Conservation (phyloP, 2,329 filamentous ascomycete genomes). For the Aspergillus unguis region DNA sequence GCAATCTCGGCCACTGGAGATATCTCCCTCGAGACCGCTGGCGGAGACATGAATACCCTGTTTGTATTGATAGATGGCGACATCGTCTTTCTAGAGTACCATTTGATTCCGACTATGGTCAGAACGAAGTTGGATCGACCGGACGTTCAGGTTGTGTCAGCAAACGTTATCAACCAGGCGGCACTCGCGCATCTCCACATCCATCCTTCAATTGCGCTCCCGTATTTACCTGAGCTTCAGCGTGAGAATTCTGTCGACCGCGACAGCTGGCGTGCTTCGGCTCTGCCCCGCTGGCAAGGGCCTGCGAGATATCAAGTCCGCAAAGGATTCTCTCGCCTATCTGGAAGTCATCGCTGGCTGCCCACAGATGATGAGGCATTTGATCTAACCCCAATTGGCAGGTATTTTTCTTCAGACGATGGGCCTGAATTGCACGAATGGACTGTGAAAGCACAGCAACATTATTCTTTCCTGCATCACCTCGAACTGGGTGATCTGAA, state of each 20-base stretch:
- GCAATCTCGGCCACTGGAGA: constrained; percentile 12
- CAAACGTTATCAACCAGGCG: constrained; percentile 57
- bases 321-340: constrained; percentile 28
- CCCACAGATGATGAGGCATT: constrained; percentile 37
- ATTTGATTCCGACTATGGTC: constrained; percentile 53
- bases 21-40: constrained; percentile 17
- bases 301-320: constrained; percentile 29
- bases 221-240: constrained; percentile 51
- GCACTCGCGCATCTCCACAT: constrained; percentile 54
- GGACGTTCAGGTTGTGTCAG: constrained; percentile 51
- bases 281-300: constrained; percentile 35
- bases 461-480: constrained; percentile 49
- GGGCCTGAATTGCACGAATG: constrained; percentile 49
- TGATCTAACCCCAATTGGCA: constrained; percentile 47
- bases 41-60: constrained; percentile 25
- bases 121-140: constrained; percentile 53
- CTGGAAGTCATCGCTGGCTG: constrained; percentile 50
- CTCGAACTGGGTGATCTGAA: constrained; percentile 47
- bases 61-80: constrained; percentile 47
- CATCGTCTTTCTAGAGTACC: constrained; percentile 42
- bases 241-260: constrained; percentile 17
- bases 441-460: constrained; percentile 48
- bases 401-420: constrained; percentile 47
- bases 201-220: constrained; percentile 51
- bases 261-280: constrained; percentile 31